Base-by-base conservation (phyloP, 2,329 filamentous ascomycete species). In the Calonectria ilicicola region DNA sequence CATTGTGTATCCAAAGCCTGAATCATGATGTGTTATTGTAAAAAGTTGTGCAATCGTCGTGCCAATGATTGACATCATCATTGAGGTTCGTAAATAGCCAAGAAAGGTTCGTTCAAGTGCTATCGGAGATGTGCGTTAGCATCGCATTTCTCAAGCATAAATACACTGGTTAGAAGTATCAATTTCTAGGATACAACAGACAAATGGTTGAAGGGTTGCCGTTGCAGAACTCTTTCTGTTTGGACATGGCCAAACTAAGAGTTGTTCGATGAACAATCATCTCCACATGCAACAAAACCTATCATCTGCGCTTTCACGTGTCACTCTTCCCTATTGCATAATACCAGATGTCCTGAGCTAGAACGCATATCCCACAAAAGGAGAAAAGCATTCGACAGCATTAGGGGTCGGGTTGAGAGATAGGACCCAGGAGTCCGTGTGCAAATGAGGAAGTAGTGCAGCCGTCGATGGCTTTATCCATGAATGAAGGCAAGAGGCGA, bases 91-190 rank as follows among this genome's bases (percentile, higher is more conserved):
- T 35, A 95, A 87, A 81, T 95, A 95, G 35, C 89, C 92, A 21
- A 95, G 89, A 80, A 93, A 95, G 21, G 93, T 95, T 69, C 93
- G 87, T 83, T 95, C 93, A 67, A 95, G 89, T 44, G 93, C 93
- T 95, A 56, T 38, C 72, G 69, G 8, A 5, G 21, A 49, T 38
- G 9, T 47, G 23, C 6, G 64, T 74, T 26, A 74, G 74, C 21
- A 60, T 27, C 32, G 38, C 6, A 4, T 10, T 38, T 38, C 21
- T 56, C 21, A 27, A 35, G 2, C 17, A 35, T 7, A 3, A 21
- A 60, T 51, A 5, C 19, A 23, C 27, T 5, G 5, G 19, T 7
- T 14, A 38, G 19, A 12, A 12, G 21, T 23, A 26, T 17, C 21
- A 40, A 17, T n/a, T 58, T 12, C 5, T 32, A 4, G 23, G 17